Percentiles rank a stretch among this genome's conserved stretches.
These are phyloP conservation scores for Leccinum griseonigrum DNA, from an alignment of 1,284 basidiomycete species.

Conservation along the genomic window DNA sequence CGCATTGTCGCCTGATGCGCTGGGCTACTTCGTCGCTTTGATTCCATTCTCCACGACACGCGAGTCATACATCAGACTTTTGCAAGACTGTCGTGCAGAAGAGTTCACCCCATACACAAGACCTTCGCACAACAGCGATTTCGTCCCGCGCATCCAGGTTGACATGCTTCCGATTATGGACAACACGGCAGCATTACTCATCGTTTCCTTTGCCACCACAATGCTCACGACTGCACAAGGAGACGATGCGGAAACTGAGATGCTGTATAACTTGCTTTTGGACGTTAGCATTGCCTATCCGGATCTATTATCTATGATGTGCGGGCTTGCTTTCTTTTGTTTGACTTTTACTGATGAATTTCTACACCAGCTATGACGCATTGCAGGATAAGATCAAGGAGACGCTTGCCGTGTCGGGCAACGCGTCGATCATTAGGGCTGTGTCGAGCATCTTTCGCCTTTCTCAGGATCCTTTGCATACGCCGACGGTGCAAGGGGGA, in stretches of 20 bases:
- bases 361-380: constrained; percentile 62
- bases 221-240: constrained; percentile 79
- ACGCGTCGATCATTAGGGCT: constrained; percentile 66
- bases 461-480: constrained; percentile 53
- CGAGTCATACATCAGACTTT: constrained; percentile 53
- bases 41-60: constrained; percentile 66
- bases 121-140: constrained; percentile 44
- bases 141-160: constrained; percentile 54
- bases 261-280: constrained; percentile 75
- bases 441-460: constrained; percentile 75
- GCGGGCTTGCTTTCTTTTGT: constrained; percentile 33
- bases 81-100: constrained; percentile 61
- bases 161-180: constrained; percentile 67
- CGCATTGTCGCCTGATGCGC: constrained; percentile 54
- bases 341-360: constrained; percentile 12
- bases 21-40: constrained; percentile 83
- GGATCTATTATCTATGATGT: constrained; percentile 75
- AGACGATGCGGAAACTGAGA: constrained; percentile 79
- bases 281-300: constrained; percentile 73
- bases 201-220: constrained; percentile 73
- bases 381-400: constrained; percentile 78
- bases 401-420: constrained; percentile 72
- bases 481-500: constrained; percentile 38
- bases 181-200: constrained; percentile 64
- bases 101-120: constrained; percentile 41